Percentiles rank a stretch among this genome's conserved stretches.
Evolutionary conservation across 148 eudicot species (phyloP).

Genomic region (Chenopodium album): DNA sequence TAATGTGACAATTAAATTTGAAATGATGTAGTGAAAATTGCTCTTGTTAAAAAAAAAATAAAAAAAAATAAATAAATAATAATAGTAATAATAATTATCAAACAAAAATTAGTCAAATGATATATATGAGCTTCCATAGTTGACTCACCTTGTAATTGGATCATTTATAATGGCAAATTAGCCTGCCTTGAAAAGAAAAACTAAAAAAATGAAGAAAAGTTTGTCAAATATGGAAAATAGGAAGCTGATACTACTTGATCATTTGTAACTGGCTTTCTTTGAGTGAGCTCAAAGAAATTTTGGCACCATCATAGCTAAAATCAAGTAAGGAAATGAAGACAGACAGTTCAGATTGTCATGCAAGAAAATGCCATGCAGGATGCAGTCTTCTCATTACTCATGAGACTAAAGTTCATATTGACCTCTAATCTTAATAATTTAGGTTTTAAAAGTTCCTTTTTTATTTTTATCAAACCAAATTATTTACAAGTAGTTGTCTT

Average conservation of each 20-base stretch:
- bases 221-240: not conserved
- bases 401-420: not conserved
- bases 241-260: not conserved
- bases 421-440: not conserved
- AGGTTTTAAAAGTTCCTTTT: not conserved
- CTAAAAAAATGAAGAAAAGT: not conserved
- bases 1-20: not conserved
- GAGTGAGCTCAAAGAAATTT: conserved; percentile 5
- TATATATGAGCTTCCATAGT: not conserved
- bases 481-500: not conserved
- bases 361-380: conserved; percentile 10
- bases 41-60: too few species aligned
- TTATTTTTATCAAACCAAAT: not conserved
- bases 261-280: conserved; percentile 11
- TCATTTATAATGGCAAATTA: not conserved
- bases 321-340: conserved; percentile 1
- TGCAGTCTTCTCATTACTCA: not conserved
- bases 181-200: not conserved
- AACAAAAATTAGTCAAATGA: too few species aligned
- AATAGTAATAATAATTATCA: too few species aligned
- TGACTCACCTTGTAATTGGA: not conserved
- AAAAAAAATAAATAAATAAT: too few species aligned
- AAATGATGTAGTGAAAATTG: too few species aligned
- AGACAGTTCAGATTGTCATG: conserved; percentile 7
- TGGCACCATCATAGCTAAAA: conserved; percentile 14